phyloP scores from a whole-genome alignment of 495 filamentous ascomycete species.

The Articulospora tetracladia region DNA sequence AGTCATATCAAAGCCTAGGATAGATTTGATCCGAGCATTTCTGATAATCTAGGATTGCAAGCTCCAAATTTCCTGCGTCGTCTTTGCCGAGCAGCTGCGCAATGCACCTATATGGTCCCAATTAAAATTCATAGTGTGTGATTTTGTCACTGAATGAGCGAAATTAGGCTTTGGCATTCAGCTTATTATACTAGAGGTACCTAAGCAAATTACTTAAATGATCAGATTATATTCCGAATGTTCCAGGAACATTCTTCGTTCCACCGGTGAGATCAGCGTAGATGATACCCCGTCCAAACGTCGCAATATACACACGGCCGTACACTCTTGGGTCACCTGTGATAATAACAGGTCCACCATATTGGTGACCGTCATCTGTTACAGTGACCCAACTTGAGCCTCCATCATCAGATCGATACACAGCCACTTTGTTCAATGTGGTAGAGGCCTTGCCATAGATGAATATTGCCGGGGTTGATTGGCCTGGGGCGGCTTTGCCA shows the following conservation, averaged over 20 bases:
- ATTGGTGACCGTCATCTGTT: constrained; percentile 5
- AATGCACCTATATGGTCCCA: too few species aligned
- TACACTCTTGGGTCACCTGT: constrained; percentile 2
- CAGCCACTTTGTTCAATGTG: neutral
- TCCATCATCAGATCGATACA: constrained; percentile 3
- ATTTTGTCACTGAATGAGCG: too few species aligned
- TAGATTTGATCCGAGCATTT: too few species aligned
- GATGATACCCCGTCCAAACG: constrained; percentile 2
- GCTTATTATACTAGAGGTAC: neutral
- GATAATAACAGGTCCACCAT: constrained; percentile 3
- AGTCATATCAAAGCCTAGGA: too few species aligned
- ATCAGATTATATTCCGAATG: neutral
- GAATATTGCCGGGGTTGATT: neutral
- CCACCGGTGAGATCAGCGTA: constrained; percentile 5
- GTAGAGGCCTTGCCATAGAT: neutral
- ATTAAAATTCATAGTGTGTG: neutral
- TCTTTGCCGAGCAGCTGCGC: too few species aligned
- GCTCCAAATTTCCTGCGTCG: too few species aligned
- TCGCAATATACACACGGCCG: constrained; percentile 3
- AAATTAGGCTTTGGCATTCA: too few species aligned
- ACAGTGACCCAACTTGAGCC: neutral
- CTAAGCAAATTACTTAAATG: neutral
- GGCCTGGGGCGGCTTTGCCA: constrained; percentile 3
- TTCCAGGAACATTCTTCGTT: neutral
- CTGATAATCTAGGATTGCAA: too few species aligned